A percentile compares a stretch with the other conserved stretches of the same genome.
Evolutionary conservation across 805 yeast genomes (phyloP).

Genomic region (Barnettozyma vustinii): DNA sequence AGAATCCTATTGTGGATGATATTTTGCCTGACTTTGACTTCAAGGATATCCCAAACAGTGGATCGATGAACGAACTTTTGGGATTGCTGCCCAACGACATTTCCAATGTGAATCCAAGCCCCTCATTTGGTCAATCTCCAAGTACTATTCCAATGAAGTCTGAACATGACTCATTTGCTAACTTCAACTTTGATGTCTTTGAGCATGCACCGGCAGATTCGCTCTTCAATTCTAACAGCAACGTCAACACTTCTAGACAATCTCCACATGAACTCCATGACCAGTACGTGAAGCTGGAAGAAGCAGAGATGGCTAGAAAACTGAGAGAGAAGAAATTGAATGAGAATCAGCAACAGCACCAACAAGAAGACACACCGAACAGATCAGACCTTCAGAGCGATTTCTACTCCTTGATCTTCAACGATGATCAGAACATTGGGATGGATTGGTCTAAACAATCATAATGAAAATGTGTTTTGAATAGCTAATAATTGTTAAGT

Average conservation of each 20-base stretch:
- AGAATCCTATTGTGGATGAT: constrained; percentile 6
- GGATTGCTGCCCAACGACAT: constrained; percentile 23
- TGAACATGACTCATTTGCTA: neutral
- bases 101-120: constrained; percentile 14
- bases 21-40: constrained; percentile 23
- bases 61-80: constrained; percentile 18
- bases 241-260: neutral
- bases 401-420: constrained; percentile 41
- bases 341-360: constrained; percentile 2
- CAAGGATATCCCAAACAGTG: constrained; percentile 19
- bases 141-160: neutral
- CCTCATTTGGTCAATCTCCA: neutral
- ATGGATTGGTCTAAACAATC: constrained; percentile 1
- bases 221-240: neutral
- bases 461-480: neutral
- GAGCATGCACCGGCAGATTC: constrained; percentile 2
- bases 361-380: neutral
- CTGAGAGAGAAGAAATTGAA: neutral
- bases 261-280: neutral
- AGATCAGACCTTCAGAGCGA: constrained; percentile 23
- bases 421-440: constrained; percentile 28
- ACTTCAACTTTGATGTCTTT: constrained; percentile 6
- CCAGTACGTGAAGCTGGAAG: constrained; percentile 1
- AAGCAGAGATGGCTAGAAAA: constrained; percentile 1
- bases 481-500: neutral